These are phyloP conservation scores for Colletotrichum lini DNA, from an alignment of 2,329 filamentous ascomycete species.

Conservation along the genomic window DNA sequence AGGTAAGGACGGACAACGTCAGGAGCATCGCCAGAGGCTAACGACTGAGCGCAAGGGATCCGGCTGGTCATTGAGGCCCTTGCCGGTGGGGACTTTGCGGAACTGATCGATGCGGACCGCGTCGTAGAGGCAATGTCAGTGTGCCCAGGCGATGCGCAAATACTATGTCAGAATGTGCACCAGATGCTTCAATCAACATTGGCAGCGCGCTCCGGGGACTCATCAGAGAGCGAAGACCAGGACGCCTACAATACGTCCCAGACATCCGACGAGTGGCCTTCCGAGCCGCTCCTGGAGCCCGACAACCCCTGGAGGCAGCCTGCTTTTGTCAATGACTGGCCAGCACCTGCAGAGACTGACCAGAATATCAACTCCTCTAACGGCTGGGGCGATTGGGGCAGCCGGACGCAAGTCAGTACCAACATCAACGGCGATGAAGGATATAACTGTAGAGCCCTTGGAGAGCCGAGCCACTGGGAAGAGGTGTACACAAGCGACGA, in stretches of 20 bases:
- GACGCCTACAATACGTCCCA: neutral
- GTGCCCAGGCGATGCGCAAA: neutral
- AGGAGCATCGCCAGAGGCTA: neutral
- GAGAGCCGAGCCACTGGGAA: neutral
- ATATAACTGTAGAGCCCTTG: neutral
- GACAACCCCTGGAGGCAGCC: neutral
- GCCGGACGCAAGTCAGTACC: neutral
- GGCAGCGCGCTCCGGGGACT: neutral
- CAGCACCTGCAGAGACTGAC: neutral
- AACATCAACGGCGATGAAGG: neutral
- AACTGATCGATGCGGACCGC: slow-evolving; percentile 1
- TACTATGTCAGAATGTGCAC: neutral
- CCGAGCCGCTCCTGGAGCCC: too few relatives aligned
- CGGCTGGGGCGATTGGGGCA: neutral
- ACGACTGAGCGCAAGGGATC: slow-evolving; percentile 40
- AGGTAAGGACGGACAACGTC: neutral
- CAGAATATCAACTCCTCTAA: too few relatives aligned
- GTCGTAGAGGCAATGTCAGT: slow-evolving; percentile 17
- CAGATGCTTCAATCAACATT: neutral
- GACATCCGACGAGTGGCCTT: neutral
- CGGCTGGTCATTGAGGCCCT: slow-evolving; percentile 46
- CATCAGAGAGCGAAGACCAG: neutral
- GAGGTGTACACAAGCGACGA: neutral
- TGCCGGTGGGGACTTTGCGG: slow-evolving; percentile 16
- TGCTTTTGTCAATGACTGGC: neutral